Conservation (phyloP, 768 basidiomycete genomes). For the Solioccasus polychromus region DNA sequence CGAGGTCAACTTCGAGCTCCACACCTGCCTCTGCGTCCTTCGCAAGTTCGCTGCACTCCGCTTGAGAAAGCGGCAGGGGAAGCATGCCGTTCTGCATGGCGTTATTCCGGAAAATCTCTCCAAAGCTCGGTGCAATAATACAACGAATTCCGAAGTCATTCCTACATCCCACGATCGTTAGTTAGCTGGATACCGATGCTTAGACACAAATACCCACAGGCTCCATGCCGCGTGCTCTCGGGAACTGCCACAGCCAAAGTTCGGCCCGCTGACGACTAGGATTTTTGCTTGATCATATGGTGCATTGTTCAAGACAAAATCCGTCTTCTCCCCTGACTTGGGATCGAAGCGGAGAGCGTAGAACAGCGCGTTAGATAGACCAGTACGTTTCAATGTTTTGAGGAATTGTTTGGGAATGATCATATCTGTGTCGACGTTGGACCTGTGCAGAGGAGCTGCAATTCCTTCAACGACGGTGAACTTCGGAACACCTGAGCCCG, state of each 20-base stretch:
- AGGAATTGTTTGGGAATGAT: constrained; percentile 94
- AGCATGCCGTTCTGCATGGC: constrained; percentile 95
- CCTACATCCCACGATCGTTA: constrained; percentile 33
- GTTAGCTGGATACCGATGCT: background rate
- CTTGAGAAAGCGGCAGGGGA: constrained; percentile 67
- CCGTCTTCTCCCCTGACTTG: constrained; percentile 73
- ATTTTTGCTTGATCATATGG: constrained; percentile 77
- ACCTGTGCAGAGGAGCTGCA: constrained; percentile 74
- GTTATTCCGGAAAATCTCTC: constrained; percentile 88
- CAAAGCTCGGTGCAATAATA: constrained; percentile 85
- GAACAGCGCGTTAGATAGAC: constrained; percentile 81
- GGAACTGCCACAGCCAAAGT: constrained; percentile 91
- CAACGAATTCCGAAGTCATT: constrained; percentile 90
- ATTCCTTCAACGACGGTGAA: constrained; percentile 73
- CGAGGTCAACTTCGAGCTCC: constrained; percentile 82
- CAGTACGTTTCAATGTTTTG: constrained; percentile 88
- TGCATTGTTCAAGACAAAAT: constrained; percentile 80
- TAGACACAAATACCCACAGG: constrained; percentile 47
- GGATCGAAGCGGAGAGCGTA: constrained; percentile 76
- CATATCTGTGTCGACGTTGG: constrained; percentile 91
- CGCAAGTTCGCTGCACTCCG: constrained; percentile 68
- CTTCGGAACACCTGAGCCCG: constrained; percentile 51
- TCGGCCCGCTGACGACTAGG: constrained; percentile 79
- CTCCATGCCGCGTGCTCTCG: constrained; percentile 91
- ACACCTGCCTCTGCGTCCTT: constrained; percentile 73